Percentiles rank a stretch among this genome's conserved stretches.
Conservation (phyloP, 495 filamentous ascomycete genomes). For the Aspergillus cavernicola region DNA sequence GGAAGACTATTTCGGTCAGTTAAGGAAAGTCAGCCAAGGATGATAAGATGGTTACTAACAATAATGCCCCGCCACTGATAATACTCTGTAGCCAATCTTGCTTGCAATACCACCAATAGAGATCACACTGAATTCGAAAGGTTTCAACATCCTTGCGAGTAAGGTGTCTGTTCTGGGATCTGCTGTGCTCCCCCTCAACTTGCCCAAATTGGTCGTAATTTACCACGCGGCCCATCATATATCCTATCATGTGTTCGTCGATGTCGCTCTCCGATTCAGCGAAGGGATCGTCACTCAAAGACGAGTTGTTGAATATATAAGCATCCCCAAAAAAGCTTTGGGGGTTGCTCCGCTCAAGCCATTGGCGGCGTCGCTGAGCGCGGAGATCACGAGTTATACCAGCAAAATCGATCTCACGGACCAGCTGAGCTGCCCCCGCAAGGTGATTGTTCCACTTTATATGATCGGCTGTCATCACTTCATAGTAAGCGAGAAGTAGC, state of each 20-base stretch:
- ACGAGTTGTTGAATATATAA: constrained; percentile 17
- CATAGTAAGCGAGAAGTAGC: constrained; percentile 86
- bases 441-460: constrained; percentile 94
- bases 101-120: constrained; percentile 96
- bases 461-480: constrained; percentile 92
- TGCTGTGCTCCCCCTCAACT: constrained; percentile 27
- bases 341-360: constrained; percentile 21
- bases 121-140: constrained; percentile 76
- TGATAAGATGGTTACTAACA: constrained; percentile 56
- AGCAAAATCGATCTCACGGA: constrained; percentile 77
- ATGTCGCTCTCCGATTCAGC: constrained; percentile 40
- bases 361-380: constrained; percentile 38
- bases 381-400: constrained; percentile 68
- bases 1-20: constrained; percentile 57
- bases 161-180: constrained; percentile 36
- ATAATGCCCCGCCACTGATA: constrained; percentile 75
- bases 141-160: constrained; percentile 70
- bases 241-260: constrained; percentile 41
- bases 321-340: constrained; percentile 14
- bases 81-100: constrained; percentile 91
- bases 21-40: not conserved
- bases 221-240: constrained; percentile 40
- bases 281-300: constrained; percentile 40
- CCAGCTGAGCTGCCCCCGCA: constrained; percentile 74
- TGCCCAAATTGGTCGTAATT: constrained; percentile 45